These are phyloP conservation scores for Pichia paraexigua DNA, from an alignment of 805 yeast genomes.

Conservation along the genomic window DNA sequence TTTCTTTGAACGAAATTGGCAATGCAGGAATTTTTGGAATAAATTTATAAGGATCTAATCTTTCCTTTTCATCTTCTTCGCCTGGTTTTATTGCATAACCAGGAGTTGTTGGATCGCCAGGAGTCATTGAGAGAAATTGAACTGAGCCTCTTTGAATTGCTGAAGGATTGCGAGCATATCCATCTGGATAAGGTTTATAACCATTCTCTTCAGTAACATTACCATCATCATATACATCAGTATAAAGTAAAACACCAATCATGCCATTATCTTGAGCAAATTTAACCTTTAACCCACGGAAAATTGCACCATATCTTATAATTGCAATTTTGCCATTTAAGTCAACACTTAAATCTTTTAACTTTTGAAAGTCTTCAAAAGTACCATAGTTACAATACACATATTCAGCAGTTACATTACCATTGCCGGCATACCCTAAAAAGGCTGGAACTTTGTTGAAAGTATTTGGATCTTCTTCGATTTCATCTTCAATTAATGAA, in stretches of 20 bases:
- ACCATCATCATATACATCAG: slow-evolving; percentile 64
- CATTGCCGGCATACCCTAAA: slow-evolving; percentile 69
- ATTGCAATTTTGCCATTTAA: slow-evolving; percentile 55
- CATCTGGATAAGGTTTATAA: slow-evolving; percentile 59
- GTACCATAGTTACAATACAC: slow-evolving; percentile 68
- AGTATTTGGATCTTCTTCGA: slow-evolving; percentile 42
- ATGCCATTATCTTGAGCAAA: slow-evolving; percentile 71
- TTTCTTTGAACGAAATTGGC: slow-evolving; percentile 60
- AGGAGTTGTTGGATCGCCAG: slow-evolving; percentile 79
- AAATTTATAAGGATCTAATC: slow-evolving; percentile 40
- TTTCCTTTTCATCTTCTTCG: slow-evolving; percentile 39
- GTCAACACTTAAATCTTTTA: slow-evolving; percentile 40
- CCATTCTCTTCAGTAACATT: slow-evolving; percentile 47
- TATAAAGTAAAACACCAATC: slow-evolving; percentile 54
- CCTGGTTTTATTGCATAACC: slow-evolving; percentile 57
- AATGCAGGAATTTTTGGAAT: slow-evolving; percentile 64
- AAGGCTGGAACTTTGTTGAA: slow-evolving; percentile 56
- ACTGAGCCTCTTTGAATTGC: slow-evolving; percentile 73
- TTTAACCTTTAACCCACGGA: slow-evolving; percentile 68
- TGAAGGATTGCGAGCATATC: slow-evolving; percentile 72
- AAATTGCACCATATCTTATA: slow-evolving; percentile 57
- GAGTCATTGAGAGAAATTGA: slow-evolving; percentile 48
- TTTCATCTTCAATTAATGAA: slow-evolving; percentile 42
- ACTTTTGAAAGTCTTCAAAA: slow-evolving; percentile 45
- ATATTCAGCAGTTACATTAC: slow-evolving; percentile 60